Conservation (phyloP, 2,329 filamentous ascomycete genomes). For the Cladosporium sp. region DNA sequence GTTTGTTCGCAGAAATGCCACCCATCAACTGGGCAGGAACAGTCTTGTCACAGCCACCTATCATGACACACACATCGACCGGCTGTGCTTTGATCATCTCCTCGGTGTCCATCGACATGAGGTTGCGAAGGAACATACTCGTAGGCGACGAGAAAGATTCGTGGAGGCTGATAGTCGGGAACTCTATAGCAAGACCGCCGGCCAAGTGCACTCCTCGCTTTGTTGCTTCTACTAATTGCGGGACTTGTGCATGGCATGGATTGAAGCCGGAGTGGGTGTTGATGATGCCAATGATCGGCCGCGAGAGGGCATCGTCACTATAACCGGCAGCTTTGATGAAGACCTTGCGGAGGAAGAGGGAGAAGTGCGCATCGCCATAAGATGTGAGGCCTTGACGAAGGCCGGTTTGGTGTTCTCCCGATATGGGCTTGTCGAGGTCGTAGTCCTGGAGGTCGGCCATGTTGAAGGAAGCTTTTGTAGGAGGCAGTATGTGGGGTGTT, state of each 20-base stretch:
- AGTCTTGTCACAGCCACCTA: conserved; percentile 64
- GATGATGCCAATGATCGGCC: conserved; percentile 69
- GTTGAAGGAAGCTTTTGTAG: too few species aligned
- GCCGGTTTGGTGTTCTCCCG: conserved; percentile 41
- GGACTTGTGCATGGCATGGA: conserved; percentile 66
- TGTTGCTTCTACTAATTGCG: conserved; percentile 65
- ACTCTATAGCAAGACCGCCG: conserved; percentile 65
- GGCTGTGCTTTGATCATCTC: conserved; percentile 72
- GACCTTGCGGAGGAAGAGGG: conserved; percentile 67
- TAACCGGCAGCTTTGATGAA: conserved; percentile 75
- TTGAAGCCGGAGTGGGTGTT: conserved; percentile 71
- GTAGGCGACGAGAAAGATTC: conserved; percentile 66
- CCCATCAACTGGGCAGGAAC: conserved; percentile 54
- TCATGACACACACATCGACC: conserved; percentile 57
- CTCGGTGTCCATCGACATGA: conserved; percentile 77
- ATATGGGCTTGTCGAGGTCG: conserved; percentile 52
- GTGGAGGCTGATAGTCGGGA: conserved; percentile 67
- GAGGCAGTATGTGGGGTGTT: too few species aligned
- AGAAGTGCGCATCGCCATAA: conserved; percentile 72
- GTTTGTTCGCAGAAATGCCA: conserved; percentile 63
- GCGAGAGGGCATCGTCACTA: conserved; percentile 63
- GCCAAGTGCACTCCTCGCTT: conserved; percentile 63
- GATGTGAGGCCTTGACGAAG: conserved; percentile 61
- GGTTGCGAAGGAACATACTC: conserved; percentile 68
- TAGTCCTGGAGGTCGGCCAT: too few species aligned